Percentiles rank a stretch among this genome's conserved stretches.
These are phyloP conservation scores for Liriodendron chinense DNA, from an alignment of 164 flowering plant species.

Conservation along the genomic window DNA sequence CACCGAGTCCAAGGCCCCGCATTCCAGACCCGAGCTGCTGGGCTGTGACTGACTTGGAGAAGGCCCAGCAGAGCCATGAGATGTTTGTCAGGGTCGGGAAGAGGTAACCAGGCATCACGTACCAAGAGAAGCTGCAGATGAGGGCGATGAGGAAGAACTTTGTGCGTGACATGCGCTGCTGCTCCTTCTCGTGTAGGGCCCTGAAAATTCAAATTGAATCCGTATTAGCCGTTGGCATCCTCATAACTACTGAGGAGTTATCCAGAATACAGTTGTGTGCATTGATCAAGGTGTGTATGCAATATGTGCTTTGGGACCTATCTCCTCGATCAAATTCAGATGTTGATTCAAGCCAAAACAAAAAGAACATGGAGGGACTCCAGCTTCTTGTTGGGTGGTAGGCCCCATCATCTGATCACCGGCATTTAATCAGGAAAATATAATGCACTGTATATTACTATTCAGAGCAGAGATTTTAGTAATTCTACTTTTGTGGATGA, in stretches of 20 bases:
- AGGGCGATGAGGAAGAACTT: slow-evolving; percentile 42
- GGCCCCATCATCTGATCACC: no score
- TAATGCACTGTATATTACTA: no score
- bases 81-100: slow-evolving; percentile 38
- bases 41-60: slow-evolving; percentile 44
- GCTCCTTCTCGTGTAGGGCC: slow-evolving; percentile 39
- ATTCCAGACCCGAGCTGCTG: slow-evolving; percentile 54
- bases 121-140: slow-evolving; percentile 41
- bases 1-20: slow-evolving; percentile 41
- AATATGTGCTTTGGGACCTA: neutral
- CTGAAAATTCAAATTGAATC: slow-evolving; percentile 17
- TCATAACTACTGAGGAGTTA: neutral
- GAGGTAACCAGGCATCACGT: slow-evolving; percentile 40
- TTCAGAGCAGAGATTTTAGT: no score
- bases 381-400: no score
- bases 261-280: neutral
- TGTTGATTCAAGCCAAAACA: no score
- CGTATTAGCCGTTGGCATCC: neutral
- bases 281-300: neutral
- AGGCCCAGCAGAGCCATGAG: slow-evolving; percentile 46
- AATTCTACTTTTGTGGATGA: no score
- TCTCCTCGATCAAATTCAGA: neutral
- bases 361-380: no score
- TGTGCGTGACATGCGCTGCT: slow-evolving; percentile 32
- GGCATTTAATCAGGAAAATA: no score